These are phyloP conservation scores for Endoconidiophora laricicola DNA, from an alignment of 2,329 filamentous ascomycete genomes.

Conservation along the genomic window DNA sequence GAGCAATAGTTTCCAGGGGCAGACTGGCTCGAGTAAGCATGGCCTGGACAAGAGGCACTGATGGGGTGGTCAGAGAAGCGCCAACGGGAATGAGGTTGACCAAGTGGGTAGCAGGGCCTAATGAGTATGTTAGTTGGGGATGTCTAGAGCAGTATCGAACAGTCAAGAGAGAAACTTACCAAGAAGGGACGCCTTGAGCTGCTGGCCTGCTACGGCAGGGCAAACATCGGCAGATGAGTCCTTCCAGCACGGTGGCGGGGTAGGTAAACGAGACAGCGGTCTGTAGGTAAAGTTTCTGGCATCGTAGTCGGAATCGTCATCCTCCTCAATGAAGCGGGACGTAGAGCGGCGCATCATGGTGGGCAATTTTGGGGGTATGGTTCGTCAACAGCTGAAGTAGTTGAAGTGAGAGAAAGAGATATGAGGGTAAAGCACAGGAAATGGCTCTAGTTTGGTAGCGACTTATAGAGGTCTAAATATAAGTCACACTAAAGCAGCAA, in stretches of 20 bases:
- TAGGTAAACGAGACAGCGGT: constrained; percentile 50
- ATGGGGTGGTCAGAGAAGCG: constrained; percentile 42
- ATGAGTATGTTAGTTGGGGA: constrained; percentile 1
- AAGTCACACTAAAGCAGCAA: too few relatives aligned
- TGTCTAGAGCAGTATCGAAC: not conserved
- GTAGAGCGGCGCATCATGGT: constrained; percentile 14
- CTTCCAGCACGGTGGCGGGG: constrained; percentile 41
- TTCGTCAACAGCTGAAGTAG: not conserved
- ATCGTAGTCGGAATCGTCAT: constrained; percentile 25
- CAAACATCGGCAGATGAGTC: constrained; percentile 22
- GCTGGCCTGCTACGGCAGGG: constrained; percentile 26
- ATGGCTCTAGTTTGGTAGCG: not conserved
- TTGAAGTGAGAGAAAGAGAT: not conserved
- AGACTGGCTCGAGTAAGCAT: constrained; percentile 42
- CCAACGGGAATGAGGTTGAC: constrained; percentile 49
- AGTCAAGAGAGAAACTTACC: constrained; percentile 19
- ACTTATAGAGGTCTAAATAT: too few relatives aligned
- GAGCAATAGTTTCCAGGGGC: constrained; percentile 43
- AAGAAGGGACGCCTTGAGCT: constrained; percentile 23
- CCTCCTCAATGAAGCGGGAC: constrained; percentile 5
- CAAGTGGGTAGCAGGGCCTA: constrained; percentile 49
- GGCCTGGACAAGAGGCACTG: constrained; percentile 40
- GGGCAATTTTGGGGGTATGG: not conserved
- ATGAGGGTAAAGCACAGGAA: not conserved
- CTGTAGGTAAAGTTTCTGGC: constrained; percentile 44